Conservation (phyloP, 345 rosid genomes). For the Brassica nigra region DNA sequence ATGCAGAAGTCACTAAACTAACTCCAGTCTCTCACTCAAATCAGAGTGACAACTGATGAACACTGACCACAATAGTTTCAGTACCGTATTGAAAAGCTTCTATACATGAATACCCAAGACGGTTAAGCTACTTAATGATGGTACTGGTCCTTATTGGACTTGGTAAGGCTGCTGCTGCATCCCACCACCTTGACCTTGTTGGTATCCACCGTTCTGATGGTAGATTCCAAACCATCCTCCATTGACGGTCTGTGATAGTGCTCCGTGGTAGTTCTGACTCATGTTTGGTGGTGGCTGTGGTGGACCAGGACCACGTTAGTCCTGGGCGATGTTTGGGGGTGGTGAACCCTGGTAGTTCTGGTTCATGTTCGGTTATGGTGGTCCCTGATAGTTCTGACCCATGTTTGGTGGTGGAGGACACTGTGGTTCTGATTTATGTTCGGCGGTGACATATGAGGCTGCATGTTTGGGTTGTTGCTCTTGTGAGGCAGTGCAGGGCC, state of each 20-base stretch:
- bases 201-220: conserved; percentile 27
- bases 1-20: neutral
- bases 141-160: neutral
- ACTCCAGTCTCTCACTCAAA: neutral
- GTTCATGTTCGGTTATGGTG: neutral
- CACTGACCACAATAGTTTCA: neutral
- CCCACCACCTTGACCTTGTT: conserved; percentile 35
- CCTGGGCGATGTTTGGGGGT: too few species aligned
- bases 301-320: too few species aligned
- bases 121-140: neutral
- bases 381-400: too few species aligned
- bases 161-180: conserved; percentile 33
- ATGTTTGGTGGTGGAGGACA: too few species aligned
- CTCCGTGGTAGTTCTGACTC: neutral
- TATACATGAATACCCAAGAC: conserved; percentile 13
- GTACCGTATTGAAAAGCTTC: neutral
- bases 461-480: too few species aligned
- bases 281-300: too few species aligned
- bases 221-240: conserved; percentile 26
- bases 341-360: neutral
- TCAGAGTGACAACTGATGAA: neutral
- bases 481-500: too few species aligned
- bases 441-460: too few species aligned
- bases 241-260: conserved; percentile 16
- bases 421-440: too few species aligned